Conservation (phyloP, 2,329 filamentous ascomycete genomes). For the Rasamsonia emersonii region DNA sequence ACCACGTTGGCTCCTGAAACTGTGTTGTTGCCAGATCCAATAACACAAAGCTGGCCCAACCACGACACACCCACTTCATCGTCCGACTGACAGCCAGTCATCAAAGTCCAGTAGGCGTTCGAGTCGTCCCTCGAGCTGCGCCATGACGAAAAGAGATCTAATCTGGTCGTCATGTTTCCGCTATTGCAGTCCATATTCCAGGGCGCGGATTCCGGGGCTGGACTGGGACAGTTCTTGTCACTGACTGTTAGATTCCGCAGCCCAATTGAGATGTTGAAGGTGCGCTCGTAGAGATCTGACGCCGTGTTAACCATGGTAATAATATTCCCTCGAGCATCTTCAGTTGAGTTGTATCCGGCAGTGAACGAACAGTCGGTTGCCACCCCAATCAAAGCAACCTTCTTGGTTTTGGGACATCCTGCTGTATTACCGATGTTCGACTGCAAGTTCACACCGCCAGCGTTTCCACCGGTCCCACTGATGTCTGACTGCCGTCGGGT, state of each 20-base stretch:
- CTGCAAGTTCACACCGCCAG: conserved; percentile 69
- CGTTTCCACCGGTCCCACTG: conserved; percentile 61
- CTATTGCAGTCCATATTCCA: conserved; percentile 72
- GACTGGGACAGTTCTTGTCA: conserved; percentile 63
- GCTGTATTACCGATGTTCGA: conserved; percentile 68
- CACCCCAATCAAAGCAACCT: conserved; percentile 82
- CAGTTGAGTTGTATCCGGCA: conserved; percentile 56
- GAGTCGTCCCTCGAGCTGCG: conserved; percentile 65
- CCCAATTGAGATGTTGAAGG: conserved; percentile 91
- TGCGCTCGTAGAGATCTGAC: conserved; percentile 76
- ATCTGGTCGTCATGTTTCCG: conserved; percentile 59
- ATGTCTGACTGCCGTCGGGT: conserved; percentile 59
- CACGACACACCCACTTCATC: conserved; percentile 86
- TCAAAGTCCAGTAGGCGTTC: conserved; percentile 89
- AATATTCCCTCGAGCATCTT: conserved; percentile 62
- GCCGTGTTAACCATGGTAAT: conserved; percentile 79
- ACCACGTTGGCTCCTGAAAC: conserved; percentile 86
- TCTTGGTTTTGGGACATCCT: conserved; percentile 86
- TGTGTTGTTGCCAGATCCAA: conserved; percentile 41
- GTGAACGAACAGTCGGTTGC: conserved; percentile 92
- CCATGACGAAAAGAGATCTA: conserved; percentile 87
- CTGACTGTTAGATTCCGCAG: conserved; percentile 78
- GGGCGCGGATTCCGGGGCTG: conserved; percentile 55
- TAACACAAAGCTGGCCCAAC: conserved; percentile 76
- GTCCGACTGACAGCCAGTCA: conserved; percentile 73